These are phyloP conservation scores for Suillus paluster DNA, from an alignment of 768 basidiomycete genomes.

Conservation along the genomic window DNA sequence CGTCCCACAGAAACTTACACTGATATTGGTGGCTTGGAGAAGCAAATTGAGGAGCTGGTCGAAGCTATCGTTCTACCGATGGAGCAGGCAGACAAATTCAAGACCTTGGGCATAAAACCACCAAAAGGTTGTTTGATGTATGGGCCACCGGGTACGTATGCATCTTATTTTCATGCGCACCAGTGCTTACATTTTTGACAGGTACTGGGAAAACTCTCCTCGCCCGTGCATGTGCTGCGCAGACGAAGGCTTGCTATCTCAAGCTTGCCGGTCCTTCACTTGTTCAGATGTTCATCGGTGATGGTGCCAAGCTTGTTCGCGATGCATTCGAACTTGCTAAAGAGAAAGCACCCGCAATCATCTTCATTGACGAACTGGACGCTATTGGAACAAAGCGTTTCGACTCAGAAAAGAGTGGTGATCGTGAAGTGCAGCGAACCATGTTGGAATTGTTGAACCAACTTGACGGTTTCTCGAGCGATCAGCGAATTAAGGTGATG, in stretches of 20 bases:
- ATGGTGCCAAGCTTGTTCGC: conserved; percentile 97
- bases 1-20: conserved; percentile 97
- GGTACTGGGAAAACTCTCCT: conserved; percentile 98
- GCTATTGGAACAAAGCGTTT: conserved; percentile 99
- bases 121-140: conserved; percentile 99
- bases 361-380: conserved; percentile 98
- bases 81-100: conserved; percentile 99
- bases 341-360: conserved; percentile 98
- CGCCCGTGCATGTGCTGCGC: conserved; percentile 96
- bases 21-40: conserved; percentile 97
- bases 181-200: conserved; percentile 26
- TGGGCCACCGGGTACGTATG: conserved; percentile 83
- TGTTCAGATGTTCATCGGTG: conserved; percentile 99
- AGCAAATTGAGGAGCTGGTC: conserved; percentile 98
- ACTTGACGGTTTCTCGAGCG: conserved; percentile 95
- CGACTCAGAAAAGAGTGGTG: conserved; percentile 98
- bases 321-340: conserved; percentile 98
- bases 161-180: background rate
- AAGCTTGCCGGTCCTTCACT: conserved; percentile 97
- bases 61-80: conserved; percentile 98
- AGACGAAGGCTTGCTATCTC: conserved; percentile 97
- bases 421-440: conserved; percentile 99
- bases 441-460: conserved; percentile 99
- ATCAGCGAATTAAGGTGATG: conserved; percentile 92
- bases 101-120: conserved; percentile 95